phyloP scores from a whole-genome alignment of 176 grass and related monocot species.

The Bolboschoenus planiculmis region DNA sequence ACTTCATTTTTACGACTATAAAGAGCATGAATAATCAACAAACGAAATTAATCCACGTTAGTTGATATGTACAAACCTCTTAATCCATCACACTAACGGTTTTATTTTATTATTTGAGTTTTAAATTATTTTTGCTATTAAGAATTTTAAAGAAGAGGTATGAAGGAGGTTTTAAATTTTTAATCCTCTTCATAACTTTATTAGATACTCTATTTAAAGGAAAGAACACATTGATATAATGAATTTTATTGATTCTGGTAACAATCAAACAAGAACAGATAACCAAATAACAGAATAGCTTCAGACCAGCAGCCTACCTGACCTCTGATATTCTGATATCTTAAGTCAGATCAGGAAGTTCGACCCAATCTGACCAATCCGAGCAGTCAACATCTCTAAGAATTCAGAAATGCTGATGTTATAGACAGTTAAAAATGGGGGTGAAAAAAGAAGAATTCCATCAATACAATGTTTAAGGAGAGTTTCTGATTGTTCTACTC shows the following conservation, averaged over 20 bases:
- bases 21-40: background rate
- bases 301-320: background rate
- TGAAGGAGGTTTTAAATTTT: background rate
- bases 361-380: background rate
- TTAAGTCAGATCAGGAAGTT: background rate
- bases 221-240: background rate
- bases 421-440: background rate
- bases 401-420: background rate
- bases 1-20: background rate
- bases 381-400: background rate
- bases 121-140: background rate
- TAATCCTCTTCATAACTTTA: background rate
- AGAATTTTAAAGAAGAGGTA: background rate
- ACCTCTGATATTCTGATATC: background rate
- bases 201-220: background rate
- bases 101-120: no score
- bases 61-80: background rate
- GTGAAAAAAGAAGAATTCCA: background rate
- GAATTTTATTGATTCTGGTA: background rate
- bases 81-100: no score
- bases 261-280: background rate
- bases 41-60: background rate
- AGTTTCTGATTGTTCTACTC: slow-evolving; percentile 9
- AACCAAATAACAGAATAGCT: background rate
- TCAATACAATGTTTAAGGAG: background rate